Percentiles rank a stretch among this genome's conserved stretches.
These are phyloP conservation scores for Fusarium goolgardi DNA, from an alignment of 2,329 filamentous ascomycete genomes.

Conservation along the genomic window DNA sequence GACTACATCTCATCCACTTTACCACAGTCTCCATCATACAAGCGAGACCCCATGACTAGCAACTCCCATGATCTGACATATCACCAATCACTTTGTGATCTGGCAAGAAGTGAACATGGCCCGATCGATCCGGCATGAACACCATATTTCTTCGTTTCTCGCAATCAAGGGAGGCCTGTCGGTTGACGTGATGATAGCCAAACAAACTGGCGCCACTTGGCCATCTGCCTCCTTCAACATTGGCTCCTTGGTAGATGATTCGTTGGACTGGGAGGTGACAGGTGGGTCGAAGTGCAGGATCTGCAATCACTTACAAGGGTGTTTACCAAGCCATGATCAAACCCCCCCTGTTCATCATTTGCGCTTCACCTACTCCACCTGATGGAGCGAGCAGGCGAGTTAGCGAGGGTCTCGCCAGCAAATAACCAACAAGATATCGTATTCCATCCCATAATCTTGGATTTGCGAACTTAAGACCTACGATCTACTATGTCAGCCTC, in stretches of 20 bases:
- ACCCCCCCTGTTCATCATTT: neutral
- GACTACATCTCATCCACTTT: neutral
- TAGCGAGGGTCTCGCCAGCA: neutral
- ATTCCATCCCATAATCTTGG: neutral
- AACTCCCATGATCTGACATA: neutral
- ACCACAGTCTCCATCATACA: neutral
- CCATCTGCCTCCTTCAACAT: neutral
- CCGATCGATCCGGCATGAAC: neutral
- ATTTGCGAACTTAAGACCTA: neutral
- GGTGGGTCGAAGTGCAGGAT: conserved; percentile 3
- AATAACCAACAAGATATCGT: neutral
- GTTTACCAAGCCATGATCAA: neutral
- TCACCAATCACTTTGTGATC: neutral
- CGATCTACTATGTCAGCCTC: neutral
- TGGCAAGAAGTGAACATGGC: neutral
- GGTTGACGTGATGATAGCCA: neutral
- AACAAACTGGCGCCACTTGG: neutral
- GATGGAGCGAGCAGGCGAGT: neutral
- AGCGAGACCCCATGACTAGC: conserved; percentile 1
- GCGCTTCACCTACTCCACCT: neutral
- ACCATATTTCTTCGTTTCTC: neutral
- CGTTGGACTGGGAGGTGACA: neutral
- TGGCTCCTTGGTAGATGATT: neutral
- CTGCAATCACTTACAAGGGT: conserved; percentile 10
- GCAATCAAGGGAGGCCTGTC: neutral